Conservation (phyloP, 805 yeast genomes). For the Sporopachydermia lactativora region DNA sequence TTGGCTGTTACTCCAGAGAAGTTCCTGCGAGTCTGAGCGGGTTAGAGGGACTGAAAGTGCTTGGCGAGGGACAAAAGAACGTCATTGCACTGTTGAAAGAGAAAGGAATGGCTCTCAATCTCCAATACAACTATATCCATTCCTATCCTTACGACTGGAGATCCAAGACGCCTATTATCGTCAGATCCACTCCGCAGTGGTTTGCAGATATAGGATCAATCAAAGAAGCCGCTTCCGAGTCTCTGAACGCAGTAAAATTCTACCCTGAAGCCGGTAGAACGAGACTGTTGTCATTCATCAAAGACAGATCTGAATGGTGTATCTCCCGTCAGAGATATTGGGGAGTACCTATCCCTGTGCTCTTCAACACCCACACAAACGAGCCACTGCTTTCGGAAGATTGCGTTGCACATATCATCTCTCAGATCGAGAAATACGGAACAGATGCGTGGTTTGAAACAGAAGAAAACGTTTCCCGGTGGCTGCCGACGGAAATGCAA, state of each 20-base stretch:
- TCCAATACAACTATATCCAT: constrained; percentile 44
- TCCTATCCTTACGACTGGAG: constrained; percentile 98
- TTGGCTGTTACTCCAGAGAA: constrained; percentile 49
- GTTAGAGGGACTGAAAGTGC: constrained; percentile 43
- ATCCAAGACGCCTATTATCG: constrained; percentile 87
- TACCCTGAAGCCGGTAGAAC: constrained; percentile 60
- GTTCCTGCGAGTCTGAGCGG: constrained; percentile 33
- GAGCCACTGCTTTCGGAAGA: constrained; percentile 46
- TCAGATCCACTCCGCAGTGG: constrained; percentile 95
- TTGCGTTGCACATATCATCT: constrained; percentile 43
- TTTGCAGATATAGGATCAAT: constrained; percentile 75
- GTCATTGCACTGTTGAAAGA: constrained; percentile 31
- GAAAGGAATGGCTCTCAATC: constrained; percentile 31
- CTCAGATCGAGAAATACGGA: constrained; percentile 41
- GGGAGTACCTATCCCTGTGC: constrained; percentile 97
- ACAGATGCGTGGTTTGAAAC: constrained; percentile 69
- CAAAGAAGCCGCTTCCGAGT: constrained; percentile 43
- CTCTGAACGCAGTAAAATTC: constrained; percentile 53
- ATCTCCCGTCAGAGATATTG: constrained; percentile 90
- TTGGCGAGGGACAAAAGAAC: constrained; percentile 38
- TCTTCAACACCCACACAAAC: constrained; percentile 48
- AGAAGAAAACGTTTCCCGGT: constrained; percentile 36
- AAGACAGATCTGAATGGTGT: constrained; percentile 89
- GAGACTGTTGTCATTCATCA: constrained; percentile 58
- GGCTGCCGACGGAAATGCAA: constrained; percentile 53